phyloP scores from a whole-genome alignment of 768 basidiomycete genomes.

The Chalciporus piperatus region DNA sequence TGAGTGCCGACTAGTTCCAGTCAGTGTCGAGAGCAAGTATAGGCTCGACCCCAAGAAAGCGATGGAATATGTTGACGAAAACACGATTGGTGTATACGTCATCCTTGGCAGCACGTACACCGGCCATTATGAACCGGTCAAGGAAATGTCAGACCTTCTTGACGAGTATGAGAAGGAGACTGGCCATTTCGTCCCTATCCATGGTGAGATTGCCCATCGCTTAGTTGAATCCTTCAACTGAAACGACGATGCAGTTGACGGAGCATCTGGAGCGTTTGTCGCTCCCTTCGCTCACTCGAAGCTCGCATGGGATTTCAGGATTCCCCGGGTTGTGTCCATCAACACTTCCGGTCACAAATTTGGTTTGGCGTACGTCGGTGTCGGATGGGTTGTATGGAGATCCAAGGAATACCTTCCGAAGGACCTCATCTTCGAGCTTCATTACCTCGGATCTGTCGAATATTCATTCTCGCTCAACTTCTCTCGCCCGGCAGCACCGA shows the following conservation, averaged over 20 bases:
- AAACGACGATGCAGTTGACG: constrained; percentile 41
- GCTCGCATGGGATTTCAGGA: constrained; percentile 56
- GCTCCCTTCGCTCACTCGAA: constrained; percentile 59
- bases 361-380: constrained; percentile 52
- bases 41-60: constrained; percentile 69
- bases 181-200: constrained; percentile 44
- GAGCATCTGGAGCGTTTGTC: constrained; percentile 59
- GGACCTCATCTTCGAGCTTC: constrained; percentile 65
- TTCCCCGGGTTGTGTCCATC: constrained; percentile 58
- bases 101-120: constrained; percentile 58
- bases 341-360: constrained; percentile 65
- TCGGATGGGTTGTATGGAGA: constrained; percentile 69
- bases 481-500: constrained; percentile 58
- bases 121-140: constrained; percentile 73
- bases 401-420: constrained; percentile 56
- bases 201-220: constrained; percentile 27
- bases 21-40: constrained; percentile 67
- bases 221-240: constrained; percentile 12
- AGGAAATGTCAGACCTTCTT: constrained; percentile 77
- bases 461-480: constrained; percentile 73
- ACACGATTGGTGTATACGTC: constrained; percentile 68
- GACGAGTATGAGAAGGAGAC: constrained; percentile 50
- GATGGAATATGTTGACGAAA: constrained; percentile 66
- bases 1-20: constrained; percentile 61
- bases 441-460: constrained; percentile 56